A percentile compares a stretch with the other conserved stretches of the same genome.
phyloP scores from a whole-genome alignment of 805 yeast species.

The Yamadazyma nakazawae region DNA sequence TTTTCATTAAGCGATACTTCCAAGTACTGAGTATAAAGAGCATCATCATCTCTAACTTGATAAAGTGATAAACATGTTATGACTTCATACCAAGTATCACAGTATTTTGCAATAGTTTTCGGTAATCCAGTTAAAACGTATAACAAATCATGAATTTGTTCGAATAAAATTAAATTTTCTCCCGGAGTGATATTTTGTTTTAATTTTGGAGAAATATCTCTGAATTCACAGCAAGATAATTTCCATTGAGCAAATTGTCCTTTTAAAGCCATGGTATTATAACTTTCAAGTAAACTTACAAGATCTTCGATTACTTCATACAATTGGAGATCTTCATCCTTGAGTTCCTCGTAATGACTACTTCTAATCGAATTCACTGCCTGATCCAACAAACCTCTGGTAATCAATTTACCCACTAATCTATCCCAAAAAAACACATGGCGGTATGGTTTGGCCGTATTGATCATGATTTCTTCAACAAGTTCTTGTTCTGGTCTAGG shows the following conservation, averaged over 20 bases:
- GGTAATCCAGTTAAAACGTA: constrained; percentile 47
- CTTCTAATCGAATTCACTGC: constrained; percentile 48
- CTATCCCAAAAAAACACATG: constrained; percentile 62
- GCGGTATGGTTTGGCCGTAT: constrained; percentile 42
- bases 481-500: constrained; percentile 58
- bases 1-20: constrained; percentile 31
- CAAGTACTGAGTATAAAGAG: constrained; percentile 32
- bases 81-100: constrained; percentile 69
- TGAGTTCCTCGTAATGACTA: constrained; percentile 42
- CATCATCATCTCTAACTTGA: constrained; percentile 48
- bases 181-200: constrained; percentile 21
- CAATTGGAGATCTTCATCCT: constrained; percentile 27
- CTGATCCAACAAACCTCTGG: constrained; percentile 60
- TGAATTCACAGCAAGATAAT: constrained; percentile 44
- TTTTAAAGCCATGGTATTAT: constrained; percentile 38
- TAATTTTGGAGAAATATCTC: constrained; percentile 36
- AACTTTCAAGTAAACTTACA: constrained; percentile 34
- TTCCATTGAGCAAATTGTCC: constrained; percentile 51
- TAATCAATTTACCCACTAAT: constrained; percentile 50
- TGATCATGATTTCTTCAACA: constrained; percentile 45
- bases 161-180: constrained; percentile 26
- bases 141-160: constrained; percentile 41
- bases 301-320: constrained; percentile 41
- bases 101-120: constrained; percentile 47
- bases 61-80: constrained; percentile 53